phyloP scores from a whole-genome alignment of 495 filamentous ascomycete species.

The Penicillium nucicola region DNA sequence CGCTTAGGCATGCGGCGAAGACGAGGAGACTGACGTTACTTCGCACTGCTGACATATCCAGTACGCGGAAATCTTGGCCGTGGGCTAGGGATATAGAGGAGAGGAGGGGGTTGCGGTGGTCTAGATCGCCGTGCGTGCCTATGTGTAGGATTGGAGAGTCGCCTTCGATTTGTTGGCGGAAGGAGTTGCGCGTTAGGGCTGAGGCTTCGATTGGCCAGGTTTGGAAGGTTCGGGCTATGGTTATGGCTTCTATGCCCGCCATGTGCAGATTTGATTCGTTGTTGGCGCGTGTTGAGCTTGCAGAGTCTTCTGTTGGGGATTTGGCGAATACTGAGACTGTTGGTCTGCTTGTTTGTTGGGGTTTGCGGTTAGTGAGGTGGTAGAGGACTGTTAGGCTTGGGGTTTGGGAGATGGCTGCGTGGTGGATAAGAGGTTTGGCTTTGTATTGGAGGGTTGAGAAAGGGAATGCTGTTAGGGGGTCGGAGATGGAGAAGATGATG shows the following conservation, averaged over 20 bases:
- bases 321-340: constrained; percentile 29
- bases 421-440: constrained; percentile 20
- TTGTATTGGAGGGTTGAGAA: constrained; percentile 22
- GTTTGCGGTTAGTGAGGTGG: constrained; percentile 20
- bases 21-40: constrained; percentile 27
- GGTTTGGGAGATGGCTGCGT: constrained; percentile 24
- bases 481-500: constrained; percentile 25
- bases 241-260: constrained; percentile 28
- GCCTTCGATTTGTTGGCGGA: constrained; percentile 20
- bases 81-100: constrained; percentile 26
- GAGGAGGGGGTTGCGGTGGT: constrained; percentile 23
- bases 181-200: constrained; percentile 15
- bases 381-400: constrained; percentile 27
- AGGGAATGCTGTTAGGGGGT: constrained; percentile 27
- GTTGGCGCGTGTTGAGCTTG: not conserved
- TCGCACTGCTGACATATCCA: constrained; percentile 24
- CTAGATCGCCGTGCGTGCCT: constrained; percentile 27
- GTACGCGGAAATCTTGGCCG: constrained; percentile 27
- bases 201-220: constrained; percentile 31
- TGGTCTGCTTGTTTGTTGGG: constrained; percentile 5
- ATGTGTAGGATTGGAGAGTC: constrained; percentile 25
- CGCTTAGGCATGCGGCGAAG: constrained; percentile 29
- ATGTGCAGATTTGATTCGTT: constrained; percentile 21
- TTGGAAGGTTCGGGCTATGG: constrained; percentile 23
- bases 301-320: constrained; percentile 9